Base-by-base conservation (phyloP, 2,329 filamentous ascomycete genomes). In the Furcasterigmium furcatum region DNA sequence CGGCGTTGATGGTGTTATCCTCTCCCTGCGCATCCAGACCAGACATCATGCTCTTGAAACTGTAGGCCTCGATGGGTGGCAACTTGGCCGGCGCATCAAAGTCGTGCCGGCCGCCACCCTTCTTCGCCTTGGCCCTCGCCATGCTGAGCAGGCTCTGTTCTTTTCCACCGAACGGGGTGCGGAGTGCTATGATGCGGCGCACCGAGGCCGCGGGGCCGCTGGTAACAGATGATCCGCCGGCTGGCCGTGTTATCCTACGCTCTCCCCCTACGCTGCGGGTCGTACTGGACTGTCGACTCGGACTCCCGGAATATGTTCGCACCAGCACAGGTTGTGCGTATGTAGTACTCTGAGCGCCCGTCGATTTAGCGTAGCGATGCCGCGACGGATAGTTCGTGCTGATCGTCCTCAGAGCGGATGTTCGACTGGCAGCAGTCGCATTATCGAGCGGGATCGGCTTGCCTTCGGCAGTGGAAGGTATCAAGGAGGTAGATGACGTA, bases 321-420 rank as follows among this genome's bases (percentile, higher is more conserved):
- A 85, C 82, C 32, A 85, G 77, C 46, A 85, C 79, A n/a, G 82
- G 82, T 50, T 84, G 79, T 4, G 77, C 82, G 56, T 80, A 82
- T 32, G 79, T 83, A 52, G 71, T 79, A 62, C 66, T 80, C 55
- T 76, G 70, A 16, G 79, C 72, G 10, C 76, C 74, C 12, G 74
- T 73, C 20, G 77, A 77, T 60, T 80, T 77, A 48, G 76, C 67
- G 67, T 77, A 80, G 51, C 72, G 74, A 58, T 77, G 78, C 38
- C 74, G 73, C 42, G 74, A 78, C 6, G 79, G 77, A 47, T 78
- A 80, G 53, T 74, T 75, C 56, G 66, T 73, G 61, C 79, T 84
- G 49, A 84, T 68, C 58, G 82, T 76, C 45, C 79, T 76, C 43
- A 84, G 66, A 39, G 80, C 78, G 16, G 76, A 77, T n/a, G 79